These are phyloP conservation scores for Saitoella complicata DNA, from an alignment of 805 yeast species.

Conservation along the genomic window DNA sequence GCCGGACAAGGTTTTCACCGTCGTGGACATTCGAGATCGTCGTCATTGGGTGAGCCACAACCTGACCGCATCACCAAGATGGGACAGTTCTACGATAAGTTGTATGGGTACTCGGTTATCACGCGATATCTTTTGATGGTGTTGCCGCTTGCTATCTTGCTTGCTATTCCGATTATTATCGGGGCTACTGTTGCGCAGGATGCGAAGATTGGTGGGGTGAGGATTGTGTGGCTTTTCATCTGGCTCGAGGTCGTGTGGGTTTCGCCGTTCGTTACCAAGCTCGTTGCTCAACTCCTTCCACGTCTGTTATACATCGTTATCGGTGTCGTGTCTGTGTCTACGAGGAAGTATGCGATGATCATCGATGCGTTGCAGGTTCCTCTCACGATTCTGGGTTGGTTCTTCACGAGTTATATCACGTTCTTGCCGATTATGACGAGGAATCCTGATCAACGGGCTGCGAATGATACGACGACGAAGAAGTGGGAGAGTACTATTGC, in stretches of 20 bases:
- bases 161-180: conserved; percentile 24
- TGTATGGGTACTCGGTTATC: conserved; percentile 12
- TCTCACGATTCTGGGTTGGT: conserved; percentile 21
- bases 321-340: conserved; percentile 20
- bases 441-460: conserved; percentile 8
- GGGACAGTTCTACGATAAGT: conserved; percentile 2
- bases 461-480: conserved; percentile 10
- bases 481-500: conserved; percentile 23
- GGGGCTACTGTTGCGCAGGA: conserved; percentile 22
- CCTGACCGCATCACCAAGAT: neutral
- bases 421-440: conserved; percentile 14
- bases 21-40: no score
- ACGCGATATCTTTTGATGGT: conserved; percentile 22
- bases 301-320: conserved; percentile 16
- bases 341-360: conserved; percentile 18
- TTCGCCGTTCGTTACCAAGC: conserved; percentile 19
- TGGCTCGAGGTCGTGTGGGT: conserved; percentile 28
- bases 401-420: conserved; percentile 22
- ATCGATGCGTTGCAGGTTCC: conserved; percentile 23
- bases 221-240: conserved; percentile 25
- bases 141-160: conserved; percentile 23
- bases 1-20: no score
- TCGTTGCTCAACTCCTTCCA: conserved; percentile 23
- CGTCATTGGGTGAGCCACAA: neutral
- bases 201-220: conserved; percentile 21